phyloP scores from a whole-genome alignment of 2,329 filamentous ascomycete genomes.

The Geosmithia flava region DNA sequence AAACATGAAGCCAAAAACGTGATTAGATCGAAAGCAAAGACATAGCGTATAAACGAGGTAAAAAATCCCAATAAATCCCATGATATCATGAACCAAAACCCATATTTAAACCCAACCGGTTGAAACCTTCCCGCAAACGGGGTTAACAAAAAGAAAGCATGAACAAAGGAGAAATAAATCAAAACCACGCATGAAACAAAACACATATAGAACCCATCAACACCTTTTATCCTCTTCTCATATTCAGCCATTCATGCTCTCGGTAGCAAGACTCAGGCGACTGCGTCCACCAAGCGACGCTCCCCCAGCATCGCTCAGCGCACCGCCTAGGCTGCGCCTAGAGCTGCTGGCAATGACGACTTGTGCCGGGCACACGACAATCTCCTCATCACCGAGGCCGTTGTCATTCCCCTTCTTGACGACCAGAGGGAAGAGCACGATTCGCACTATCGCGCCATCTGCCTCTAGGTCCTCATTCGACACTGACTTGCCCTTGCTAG shows the following conservation, averaged over 20 bases:
- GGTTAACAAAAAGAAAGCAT: not conserved
- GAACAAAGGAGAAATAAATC: no score
- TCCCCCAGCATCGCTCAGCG: constrained; percentile 40
- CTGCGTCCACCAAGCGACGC: constrained; percentile 25
- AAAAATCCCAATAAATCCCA: not conserved
- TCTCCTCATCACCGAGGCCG: constrained; percentile 82
- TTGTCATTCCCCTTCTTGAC: constrained; percentile 90
- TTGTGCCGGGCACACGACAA: constrained; percentile 90
- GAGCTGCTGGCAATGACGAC: constrained; percentile 59
- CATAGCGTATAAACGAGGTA: not conserved
- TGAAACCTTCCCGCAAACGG: not conserved
- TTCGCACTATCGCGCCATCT: constrained; percentile 65
- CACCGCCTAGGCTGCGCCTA: constrained; percentile 25
- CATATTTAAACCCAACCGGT: not conserved
- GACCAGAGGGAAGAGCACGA: constrained; percentile 91
- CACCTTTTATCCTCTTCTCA: constrained; percentile 10
- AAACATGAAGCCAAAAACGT: not conserved
- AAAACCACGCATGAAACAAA: not conserved
- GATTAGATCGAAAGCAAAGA: not conserved
- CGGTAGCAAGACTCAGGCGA: constrained; percentile 22
- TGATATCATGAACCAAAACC: constrained; percentile 2
- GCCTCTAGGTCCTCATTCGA: constrained; percentile 72
- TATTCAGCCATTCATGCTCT: constrained; percentile 12
- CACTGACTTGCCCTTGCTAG: constrained; percentile 38
- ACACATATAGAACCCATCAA: constrained; percentile 6